A percentile compares a stretch with the other conserved stretches of the same genome.
These are phyloP conservation scores for Trichothecium sympodiale DNA, from an alignment of 2,329 filamentous ascomycete genomes.

Conservation along the genomic window DNA sequence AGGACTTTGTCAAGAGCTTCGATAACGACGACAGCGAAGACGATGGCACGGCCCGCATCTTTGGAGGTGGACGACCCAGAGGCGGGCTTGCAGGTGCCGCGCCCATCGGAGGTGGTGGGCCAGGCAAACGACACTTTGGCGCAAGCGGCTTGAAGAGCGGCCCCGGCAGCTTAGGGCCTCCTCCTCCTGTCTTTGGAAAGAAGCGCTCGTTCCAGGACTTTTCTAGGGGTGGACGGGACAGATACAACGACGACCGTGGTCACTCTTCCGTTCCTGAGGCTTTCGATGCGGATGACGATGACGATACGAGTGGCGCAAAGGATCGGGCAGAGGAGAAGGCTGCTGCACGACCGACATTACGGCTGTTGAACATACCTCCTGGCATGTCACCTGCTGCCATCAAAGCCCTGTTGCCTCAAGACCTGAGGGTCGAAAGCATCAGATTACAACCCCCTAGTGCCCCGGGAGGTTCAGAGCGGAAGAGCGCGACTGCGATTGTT, in stretches of 20 bases:
- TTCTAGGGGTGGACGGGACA: conserved; percentile 22
- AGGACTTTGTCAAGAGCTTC: conserved; percentile 78
- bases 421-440: conserved; percentile 59
- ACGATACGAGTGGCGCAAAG: conserved; percentile 31
- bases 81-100: conserved; percentile 8
- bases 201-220: conserved; percentile 39
- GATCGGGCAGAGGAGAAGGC: conserved; percentile 44
- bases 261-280: conserved; percentile 48
- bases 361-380: conserved; percentile 49
- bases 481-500: conserved; percentile 66
- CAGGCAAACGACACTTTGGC: conserved; percentile 54
- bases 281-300: conserved; percentile 59
- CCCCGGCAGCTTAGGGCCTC: conserved; percentile 49
- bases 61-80: conserved; percentile 1
- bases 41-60: conserved; percentile 6
- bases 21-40: conserved; percentile 42
- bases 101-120: conserved; percentile 12
- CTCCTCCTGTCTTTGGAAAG: conserved; percentile 36
- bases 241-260: conserved; percentile 5
- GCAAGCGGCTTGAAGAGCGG: conserved; percentile 46
- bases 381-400: conserved; percentile 47
- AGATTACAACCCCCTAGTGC: conserved; percentile 51
- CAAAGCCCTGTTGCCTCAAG: conserved; percentile 46
- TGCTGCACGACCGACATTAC: conserved; percentile 50
- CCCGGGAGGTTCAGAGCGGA: conserved; percentile 49